These are phyloP conservation scores for Singerocomus inundabilis DNA, from an alignment of 1,284 basidiomycete genomes.

Conservation along the genomic window DNA sequence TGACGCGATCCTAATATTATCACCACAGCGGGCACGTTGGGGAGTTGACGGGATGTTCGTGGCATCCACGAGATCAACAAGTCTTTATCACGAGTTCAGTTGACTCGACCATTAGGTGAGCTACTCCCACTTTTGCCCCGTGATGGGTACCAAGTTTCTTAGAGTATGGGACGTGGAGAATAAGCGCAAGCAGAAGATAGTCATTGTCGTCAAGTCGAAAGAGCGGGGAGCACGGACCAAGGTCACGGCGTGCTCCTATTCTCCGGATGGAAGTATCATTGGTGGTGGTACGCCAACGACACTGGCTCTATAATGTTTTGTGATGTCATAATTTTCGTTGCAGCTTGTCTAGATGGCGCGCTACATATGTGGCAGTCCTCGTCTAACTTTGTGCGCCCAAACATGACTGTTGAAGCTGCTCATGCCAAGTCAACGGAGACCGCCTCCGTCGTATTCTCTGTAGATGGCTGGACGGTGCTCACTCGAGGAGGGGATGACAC, in stretches of 20 bases:
- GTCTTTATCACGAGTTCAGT: conserved; percentile 91
- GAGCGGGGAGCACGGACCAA: conserved; percentile 94
- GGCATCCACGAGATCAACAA: conserved; percentile 85
- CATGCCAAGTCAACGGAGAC: conserved; percentile 83
- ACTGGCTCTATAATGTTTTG: neutral
- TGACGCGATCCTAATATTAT: conserved; percentile 10
- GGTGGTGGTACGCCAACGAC: conserved; percentile 67
- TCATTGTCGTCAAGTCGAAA: conserved; percentile 96
- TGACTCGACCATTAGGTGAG: conserved; percentile 89
- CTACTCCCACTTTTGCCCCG: neutral
- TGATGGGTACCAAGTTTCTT: conserved; percentile 9
- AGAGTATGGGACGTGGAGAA: conserved; percentile 94
- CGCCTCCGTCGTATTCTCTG: conserved; percentile 80
- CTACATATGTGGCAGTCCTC: conserved; percentile 92
- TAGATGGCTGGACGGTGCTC: conserved; percentile 78
- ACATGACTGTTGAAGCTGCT: conserved; percentile 80
- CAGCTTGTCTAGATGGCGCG: conserved; percentile 88
- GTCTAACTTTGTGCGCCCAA: conserved; percentile 89
- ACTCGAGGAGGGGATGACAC: conserved; percentile 93
- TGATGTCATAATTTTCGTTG: conserved; percentile 8
- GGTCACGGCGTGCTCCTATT: conserved; percentile 85
- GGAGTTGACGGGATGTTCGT: conserved; percentile 85
- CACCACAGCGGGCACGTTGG: conserved; percentile 87
- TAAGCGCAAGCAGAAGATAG: conserved; percentile 86
- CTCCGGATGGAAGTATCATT: conserved; percentile 81